These are phyloP conservation scores for Cordyceps javanica DNA, from an alignment of 2,329 filamentous ascomycete species.

Conservation along the genomic window DNA sequence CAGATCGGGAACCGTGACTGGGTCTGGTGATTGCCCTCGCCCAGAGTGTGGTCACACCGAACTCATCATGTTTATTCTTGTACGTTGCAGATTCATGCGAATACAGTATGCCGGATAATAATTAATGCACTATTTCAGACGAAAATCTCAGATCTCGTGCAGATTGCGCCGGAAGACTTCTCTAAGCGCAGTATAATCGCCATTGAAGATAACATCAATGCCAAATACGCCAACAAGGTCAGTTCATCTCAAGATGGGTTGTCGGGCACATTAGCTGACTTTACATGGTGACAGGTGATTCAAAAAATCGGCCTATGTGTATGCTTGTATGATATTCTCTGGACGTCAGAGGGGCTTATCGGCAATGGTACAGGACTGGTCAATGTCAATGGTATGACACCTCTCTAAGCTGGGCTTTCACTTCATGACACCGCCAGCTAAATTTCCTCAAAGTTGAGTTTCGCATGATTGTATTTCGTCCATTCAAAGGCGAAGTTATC, in stretches of 20 bases:
- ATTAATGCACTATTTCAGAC: slow-evolving; percentile 51
- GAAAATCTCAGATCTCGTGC: slow-evolving; percentile 88
- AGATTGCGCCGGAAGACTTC: slow-evolving; percentile 86
- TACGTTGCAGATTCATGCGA: slow-evolving; percentile 19
- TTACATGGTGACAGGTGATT: slow-evolving; percentile 53
- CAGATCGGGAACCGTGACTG: not conserved
- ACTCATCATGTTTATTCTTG: slow-evolving; percentile 45
- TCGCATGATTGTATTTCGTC: slow-evolving; percentile 85
- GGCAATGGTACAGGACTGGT: slow-evolving; percentile 88
- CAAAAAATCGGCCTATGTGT: slow-evolving; percentile 93
- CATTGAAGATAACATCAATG: slow-evolving; percentile 94
- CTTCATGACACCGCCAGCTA: not conserved
- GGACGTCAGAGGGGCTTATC: slow-evolving; percentile 87
- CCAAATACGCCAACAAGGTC: slow-evolving; percentile 92
- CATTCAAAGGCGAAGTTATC: slow-evolving; percentile 91
- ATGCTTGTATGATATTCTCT: slow-evolving; percentile 84
- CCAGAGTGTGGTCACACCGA: not conserved
- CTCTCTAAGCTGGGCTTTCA: not conserved
- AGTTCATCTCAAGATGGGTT: not conserved
- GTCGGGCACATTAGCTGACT: not conserved
- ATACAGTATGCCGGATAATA: not conserved
- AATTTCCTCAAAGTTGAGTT: slow-evolving; percentile 61
- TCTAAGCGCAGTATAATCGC: slow-evolving; percentile 74
- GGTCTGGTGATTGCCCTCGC: not conserved
- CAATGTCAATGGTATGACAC: slow-evolving; percentile 74